phyloP scores from a whole-genome alignment of 140 eudicot species.

The Bidens hawaiensis region DNA sequence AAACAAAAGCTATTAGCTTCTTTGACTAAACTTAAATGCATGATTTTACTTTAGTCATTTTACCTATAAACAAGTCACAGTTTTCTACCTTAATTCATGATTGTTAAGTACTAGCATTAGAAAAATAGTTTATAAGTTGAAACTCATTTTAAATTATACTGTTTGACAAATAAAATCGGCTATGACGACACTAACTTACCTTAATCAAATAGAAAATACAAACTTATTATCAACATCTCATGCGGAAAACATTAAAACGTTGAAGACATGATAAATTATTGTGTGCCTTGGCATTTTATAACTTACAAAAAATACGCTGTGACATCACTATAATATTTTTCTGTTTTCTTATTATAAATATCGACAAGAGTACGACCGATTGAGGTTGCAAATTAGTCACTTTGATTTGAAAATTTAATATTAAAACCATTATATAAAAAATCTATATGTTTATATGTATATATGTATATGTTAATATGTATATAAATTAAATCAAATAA shows the following conservation, averaged over 20 bases:
- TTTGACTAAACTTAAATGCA: too few species aligned
- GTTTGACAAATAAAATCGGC: not conserved
- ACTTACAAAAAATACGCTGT: not conserved
- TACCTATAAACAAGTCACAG: not conserved
- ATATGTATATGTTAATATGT: too few species aligned
- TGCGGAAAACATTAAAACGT: not conserved
- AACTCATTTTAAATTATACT: not conserved
- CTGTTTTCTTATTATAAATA: not conserved
- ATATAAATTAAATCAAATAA: too few species aligned
- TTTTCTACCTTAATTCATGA: not conserved
- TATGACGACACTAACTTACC: constrained; percentile 5
- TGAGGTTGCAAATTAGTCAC: constrained; percentile 11
- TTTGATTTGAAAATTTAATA: not conserved
- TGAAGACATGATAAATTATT: not conserved
- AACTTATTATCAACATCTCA: not conserved
- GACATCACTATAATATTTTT: constrained; percentile 6
- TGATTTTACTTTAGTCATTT: too few species aligned
- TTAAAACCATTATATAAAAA: not conserved
- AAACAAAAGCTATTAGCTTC: too few species aligned
- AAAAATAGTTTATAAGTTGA: not conserved
- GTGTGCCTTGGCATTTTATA: not conserved
- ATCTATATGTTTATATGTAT: not conserved
- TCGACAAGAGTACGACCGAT: not conserved
- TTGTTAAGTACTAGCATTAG: not conserved
- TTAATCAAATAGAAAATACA: not conserved